Evolutionary conservation across 352 stramenopile species (phyloP), one percentile per base, ranked within the genome.

Genomic region (Aphanomyces stellatus): DNA sequence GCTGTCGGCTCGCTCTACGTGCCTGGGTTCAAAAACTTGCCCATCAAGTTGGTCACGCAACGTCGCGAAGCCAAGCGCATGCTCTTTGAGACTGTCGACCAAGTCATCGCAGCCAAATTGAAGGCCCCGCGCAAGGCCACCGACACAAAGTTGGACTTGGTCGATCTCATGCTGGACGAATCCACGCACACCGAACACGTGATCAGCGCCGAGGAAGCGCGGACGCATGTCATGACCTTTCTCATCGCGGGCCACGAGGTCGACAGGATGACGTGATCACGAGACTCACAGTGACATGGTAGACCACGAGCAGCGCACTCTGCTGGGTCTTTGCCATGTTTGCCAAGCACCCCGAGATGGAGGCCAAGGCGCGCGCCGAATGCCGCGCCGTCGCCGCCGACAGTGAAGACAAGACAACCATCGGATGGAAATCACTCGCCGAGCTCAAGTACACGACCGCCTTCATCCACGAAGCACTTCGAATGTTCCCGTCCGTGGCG

Each of bases 241-340:
- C 24, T 67, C 11, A 13, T 67, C 0, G 60, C 60, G 19, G 60
- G 60, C 31, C 60, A 67, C 37, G 60, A 67, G 46, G 60, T 67
- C n/a, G 19, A 10, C 3, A 5, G 6, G 15, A 24, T 33, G 19
- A 28, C 11, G 28, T 46, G 30, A 19, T 30, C 19, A 43, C 19
- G 25, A 59, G 13, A 15, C 8, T 46, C 8, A 59, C 30, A 25
- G 8, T 35, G n/a, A 8, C 13, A 13, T 10, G 15, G 11, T 62
- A 64, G 55, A 64, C 55, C 2, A 64, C 55, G 4, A 64, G 55
- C 34, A 51, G 11, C 4, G 31, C 37, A n/a, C 37, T 64, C 28
- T 27, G 31, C 22, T 64, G 55, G 55, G 55, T 64, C 11, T 49
- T 64, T 43, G 35, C 55, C 3, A 22, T 64, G 55, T 34, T 64